A percentile compares a stretch with the other conserved stretches of the same genome.
Evolutionary conservation across 257 asterid genomes (phyloP).

Genomic region (Solanum sejunctum): DNA sequence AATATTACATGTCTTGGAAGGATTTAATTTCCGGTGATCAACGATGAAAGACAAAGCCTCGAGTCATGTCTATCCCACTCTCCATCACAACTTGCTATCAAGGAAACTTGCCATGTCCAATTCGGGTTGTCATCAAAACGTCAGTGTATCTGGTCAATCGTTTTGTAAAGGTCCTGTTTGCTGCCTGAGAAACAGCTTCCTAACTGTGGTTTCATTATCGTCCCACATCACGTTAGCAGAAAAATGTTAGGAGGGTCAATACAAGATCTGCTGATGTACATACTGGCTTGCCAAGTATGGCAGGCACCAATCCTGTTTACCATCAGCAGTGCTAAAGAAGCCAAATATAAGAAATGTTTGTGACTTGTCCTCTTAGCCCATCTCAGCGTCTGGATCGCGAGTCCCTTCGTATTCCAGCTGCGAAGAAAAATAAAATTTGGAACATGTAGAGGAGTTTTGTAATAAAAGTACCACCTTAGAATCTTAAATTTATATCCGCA

Average conservation of each 20-base stretch:
- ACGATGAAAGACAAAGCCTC: background rate
- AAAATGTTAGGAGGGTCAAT: too few relatives aligned
- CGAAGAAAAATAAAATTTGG: background rate
- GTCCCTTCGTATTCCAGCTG: constrained; percentile 57
- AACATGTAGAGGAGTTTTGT: background rate
- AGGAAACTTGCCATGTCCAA: background rate
- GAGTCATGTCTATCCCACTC: background rate
- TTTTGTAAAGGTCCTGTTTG: background rate
- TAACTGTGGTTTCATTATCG: background rate
- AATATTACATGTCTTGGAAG: background rate
- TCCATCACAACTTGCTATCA: background rate
- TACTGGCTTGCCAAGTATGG: background rate
- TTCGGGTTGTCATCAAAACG: background rate
- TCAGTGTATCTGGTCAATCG: background rate
- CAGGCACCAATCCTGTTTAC: background rate
- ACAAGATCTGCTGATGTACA: background rate
- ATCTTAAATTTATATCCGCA: background rate
- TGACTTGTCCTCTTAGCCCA: constrained; percentile 11
- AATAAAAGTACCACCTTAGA: background rate
- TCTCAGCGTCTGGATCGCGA: constrained; percentile 30
- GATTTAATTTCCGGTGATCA: background rate
- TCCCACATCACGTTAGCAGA: background rate
- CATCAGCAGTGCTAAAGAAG: background rate
- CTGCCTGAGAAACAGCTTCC: background rate
- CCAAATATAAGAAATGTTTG: background rate